Conservation (phyloP, 164 flowering plant genomes). For the Platanus orientalis region DNA sequence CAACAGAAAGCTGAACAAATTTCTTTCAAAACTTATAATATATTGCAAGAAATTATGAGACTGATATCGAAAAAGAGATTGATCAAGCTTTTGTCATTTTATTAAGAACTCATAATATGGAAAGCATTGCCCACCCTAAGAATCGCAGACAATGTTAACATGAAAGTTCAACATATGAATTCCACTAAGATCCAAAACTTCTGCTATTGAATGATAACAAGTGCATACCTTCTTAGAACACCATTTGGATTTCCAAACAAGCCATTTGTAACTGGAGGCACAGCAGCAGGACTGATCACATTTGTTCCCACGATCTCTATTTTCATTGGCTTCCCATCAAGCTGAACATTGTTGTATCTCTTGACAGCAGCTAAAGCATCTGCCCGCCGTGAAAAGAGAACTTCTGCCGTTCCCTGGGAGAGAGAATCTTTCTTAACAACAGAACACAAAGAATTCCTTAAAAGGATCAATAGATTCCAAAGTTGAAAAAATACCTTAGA, state of each 20-base stretch:
- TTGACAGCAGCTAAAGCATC: conserved; percentile 86
- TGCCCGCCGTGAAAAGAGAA: conserved; percentile 59
- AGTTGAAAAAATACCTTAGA: conserved; percentile 71
- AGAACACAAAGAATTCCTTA: conserved; percentile 12
- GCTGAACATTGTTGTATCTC: conserved; percentile 95
- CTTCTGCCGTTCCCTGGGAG: conserved; percentile 85
- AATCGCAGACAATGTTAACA: too few relatives aligned
- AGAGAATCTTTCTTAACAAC: conserved; percentile 23
- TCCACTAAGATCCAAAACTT: too few relatives aligned
- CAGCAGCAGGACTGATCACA: conserved; percentile 44
- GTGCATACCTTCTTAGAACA: conserved; percentile 41
- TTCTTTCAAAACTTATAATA: too few relatives aligned
- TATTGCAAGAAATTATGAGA: too few relatives aligned
- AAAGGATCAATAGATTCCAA: conserved; percentile 17
- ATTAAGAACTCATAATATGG: too few relatives aligned
- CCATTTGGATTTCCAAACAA: conserved; percentile 46
- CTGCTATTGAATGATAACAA: neutral
- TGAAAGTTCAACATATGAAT: too few relatives aligned
- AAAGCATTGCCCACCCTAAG: too few relatives aligned
- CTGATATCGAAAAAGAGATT: too few relatives aligned
- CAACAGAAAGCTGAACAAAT: too few relatives aligned
- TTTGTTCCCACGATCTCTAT: conserved; percentile 95
- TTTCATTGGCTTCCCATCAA: conserved; percentile 99
- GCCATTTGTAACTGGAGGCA: conserved; percentile 35
- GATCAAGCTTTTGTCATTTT: too few relatives aligned